Percentiles rank a stretch among this genome's conserved stretches.
phyloP scores from a whole-genome alignment of 164 flowering plant genomes.

The Piper longum region DNA sequence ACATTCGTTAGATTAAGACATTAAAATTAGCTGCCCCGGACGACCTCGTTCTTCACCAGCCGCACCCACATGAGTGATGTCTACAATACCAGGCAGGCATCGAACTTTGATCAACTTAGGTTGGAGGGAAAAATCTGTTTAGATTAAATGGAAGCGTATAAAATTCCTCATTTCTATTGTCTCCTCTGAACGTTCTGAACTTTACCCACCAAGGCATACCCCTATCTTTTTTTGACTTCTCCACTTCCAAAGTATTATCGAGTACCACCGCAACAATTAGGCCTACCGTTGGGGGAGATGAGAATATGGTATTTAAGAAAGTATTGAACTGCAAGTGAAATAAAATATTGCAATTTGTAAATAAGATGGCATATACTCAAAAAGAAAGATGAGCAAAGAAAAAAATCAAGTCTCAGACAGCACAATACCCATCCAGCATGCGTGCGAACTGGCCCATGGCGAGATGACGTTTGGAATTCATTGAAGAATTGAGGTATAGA shows the following conservation, averaged over 20 bases:
- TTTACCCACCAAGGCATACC: conserved; percentile 99
- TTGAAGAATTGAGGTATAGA: conserved; percentile 78
- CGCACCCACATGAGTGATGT: background rate
- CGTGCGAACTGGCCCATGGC: conserved; percentile 69
- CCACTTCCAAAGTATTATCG: conserved; percentile 88
- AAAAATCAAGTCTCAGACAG: background rate
- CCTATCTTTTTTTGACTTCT: conserved; percentile 73
- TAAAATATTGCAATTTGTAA: background rate
- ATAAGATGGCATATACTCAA: background rate
- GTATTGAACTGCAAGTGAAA: conserved; percentile 69
- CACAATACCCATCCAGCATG: conserved; percentile 74
- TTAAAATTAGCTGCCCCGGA: background rate
- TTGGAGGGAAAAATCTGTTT: conserved; percentile 88
- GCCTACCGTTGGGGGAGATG: conserved; percentile 76
- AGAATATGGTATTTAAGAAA: conserved; percentile 70
- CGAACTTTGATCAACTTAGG: conserved; percentile 12
- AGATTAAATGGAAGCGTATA: conserved; percentile 94
- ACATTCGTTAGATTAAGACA: background rate
- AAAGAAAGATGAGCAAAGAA: background rate
- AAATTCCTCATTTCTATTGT: conserved; percentile 92
- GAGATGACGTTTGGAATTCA: conserved; percentile 35
- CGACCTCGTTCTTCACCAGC: background rate
- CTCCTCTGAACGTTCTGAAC: conserved; percentile 89
- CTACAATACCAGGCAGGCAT: background rate
- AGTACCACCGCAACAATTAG: conserved; percentile 76